Evolutionary conservation across 805 yeast species (phyloP).

Genomic region (Isabelozyma pseudorhagii): DNA sequence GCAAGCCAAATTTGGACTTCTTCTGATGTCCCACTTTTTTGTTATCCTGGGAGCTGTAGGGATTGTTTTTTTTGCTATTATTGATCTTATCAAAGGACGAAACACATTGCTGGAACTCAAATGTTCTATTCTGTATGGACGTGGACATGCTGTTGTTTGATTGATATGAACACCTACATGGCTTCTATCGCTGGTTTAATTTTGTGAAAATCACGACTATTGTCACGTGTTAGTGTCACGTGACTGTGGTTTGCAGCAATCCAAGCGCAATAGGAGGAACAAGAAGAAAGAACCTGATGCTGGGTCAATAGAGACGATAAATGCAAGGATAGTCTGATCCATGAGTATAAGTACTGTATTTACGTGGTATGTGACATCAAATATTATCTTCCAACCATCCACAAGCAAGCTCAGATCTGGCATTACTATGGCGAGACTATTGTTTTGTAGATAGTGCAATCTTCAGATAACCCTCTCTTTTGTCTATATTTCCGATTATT

Average conservation of each 20-base stretch:
- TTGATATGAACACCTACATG: neutral
- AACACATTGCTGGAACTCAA: conserved; percentile 91
- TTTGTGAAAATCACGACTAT: neutral
- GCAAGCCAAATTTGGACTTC: conserved; percentile 43
- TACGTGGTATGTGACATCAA: too few relatives aligned
- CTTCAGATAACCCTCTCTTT: too few relatives aligned
- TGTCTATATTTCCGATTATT: too few relatives aligned
- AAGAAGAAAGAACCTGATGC: too few relatives aligned
- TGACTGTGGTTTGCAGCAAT: neutral
- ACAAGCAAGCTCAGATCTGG: too few relatives aligned
- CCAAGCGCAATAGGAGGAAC: too few relatives aligned
- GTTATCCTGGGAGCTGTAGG: conserved; percentile 13
- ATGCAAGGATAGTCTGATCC: too few relatives aligned
- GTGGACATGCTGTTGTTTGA: conserved; percentile 9
- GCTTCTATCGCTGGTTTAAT: neutral
- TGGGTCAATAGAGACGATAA: too few relatives aligned
- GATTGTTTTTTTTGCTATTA: conserved; percentile 25
- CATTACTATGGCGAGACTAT: too few relatives aligned
- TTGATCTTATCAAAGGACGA: conserved; percentile 64
- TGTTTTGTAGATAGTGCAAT: too few relatives aligned
- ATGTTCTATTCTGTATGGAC: conserved; percentile 74
- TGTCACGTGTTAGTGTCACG: neutral
- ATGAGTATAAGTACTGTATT: too few relatives aligned
- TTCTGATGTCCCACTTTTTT: conserved; percentile 4
- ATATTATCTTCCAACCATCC: too few relatives aligned